Conservation (phyloP, 306 rosid species). For the Sophora flavescens region DNA sequence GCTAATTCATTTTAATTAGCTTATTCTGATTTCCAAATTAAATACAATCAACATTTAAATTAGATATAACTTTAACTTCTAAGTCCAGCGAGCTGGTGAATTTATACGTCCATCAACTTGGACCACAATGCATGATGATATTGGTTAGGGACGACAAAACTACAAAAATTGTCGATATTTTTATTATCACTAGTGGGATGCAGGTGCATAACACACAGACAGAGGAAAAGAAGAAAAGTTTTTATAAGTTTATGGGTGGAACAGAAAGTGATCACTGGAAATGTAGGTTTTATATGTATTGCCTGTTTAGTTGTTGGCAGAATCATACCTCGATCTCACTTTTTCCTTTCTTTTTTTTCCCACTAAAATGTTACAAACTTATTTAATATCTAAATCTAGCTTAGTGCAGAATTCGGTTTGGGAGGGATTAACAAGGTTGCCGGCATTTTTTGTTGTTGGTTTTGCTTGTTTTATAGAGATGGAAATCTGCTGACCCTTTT, state of each 20-base stretch:
- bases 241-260: slow-evolving; percentile 37
- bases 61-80: not conserved
- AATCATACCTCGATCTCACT: slow-evolving; percentile 43
- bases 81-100: not conserved
- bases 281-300: slow-evolving; percentile 49
- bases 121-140: slow-evolving; percentile 21
- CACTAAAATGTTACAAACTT: slow-evolving; percentile 19
- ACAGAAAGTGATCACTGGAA: slow-evolving; percentile 55
- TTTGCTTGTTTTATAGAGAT: not conserved
- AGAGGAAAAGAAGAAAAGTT: slow-evolving; percentile 37
- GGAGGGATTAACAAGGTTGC: slow-evolving; percentile 38
- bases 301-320: slow-evolving; percentile 53
- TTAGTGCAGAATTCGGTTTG: slow-evolving; percentile 33
- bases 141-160: slow-evolving; percentile 8
- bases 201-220: slow-evolving; percentile 57
- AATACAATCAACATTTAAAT: not conserved
- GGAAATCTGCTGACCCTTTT: too few relatives aligned
- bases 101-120: not conserved
- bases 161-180: not conserved
- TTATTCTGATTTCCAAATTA: not conserved
- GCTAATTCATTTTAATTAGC: not conserved
- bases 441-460: not conserved
- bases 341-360: slow-evolving; percentile 33
- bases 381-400: slow-evolving; percentile 13
- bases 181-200: slow-evolving; percentile 52